Percentiles rank a stretch among this genome's conserved stretches.
Conservation (phyloP, 2,329 filamentous ascomycete species). For the Trichoderma endophyticum region DNA sequence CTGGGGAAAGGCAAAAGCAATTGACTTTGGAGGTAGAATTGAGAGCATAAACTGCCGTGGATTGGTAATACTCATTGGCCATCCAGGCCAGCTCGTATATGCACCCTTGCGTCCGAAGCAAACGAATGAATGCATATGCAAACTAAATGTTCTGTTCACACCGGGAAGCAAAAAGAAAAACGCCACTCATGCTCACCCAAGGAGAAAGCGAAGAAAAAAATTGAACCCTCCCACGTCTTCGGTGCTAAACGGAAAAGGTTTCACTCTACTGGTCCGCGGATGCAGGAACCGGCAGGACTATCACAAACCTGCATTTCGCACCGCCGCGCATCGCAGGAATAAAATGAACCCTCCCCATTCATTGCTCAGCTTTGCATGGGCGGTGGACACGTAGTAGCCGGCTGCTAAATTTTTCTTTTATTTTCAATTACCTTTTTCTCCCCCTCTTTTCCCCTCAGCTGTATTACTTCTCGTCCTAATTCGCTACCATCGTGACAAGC, state of each 20-base stretch:
- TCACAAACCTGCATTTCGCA: constrained; percentile 4
- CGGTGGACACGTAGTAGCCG: neutral
- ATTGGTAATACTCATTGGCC: neutral
- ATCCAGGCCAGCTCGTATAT: neutral
- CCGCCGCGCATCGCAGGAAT: neutral
- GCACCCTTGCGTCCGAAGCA: constrained; percentile 2
- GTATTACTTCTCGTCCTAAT: neutral
- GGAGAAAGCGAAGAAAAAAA: neutral
- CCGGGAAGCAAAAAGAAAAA: neutral
- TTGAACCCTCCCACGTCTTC: neutral
- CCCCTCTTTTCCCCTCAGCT: neutral
- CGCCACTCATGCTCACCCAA: neutral
- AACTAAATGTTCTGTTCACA: neutral
- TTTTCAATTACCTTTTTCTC: neutral
- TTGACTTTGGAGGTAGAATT: neutral
- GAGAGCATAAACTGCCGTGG: neutral
- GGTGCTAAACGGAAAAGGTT: neutral
- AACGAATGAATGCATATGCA: constrained; percentile 6
- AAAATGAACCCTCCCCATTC: neutral
- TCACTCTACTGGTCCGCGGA: constrained; percentile 2
- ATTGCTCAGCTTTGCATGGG: neutral
- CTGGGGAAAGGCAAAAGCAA: neutral
- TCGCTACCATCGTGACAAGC: neutral
- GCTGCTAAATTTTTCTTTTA: neutral
- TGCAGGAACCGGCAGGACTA: neutral